Evolutionary conservation across 2,329 filamentous ascomycete genomes (phyloP).

Genomic region (Teratosphaeriaceae sp.): DNA sequence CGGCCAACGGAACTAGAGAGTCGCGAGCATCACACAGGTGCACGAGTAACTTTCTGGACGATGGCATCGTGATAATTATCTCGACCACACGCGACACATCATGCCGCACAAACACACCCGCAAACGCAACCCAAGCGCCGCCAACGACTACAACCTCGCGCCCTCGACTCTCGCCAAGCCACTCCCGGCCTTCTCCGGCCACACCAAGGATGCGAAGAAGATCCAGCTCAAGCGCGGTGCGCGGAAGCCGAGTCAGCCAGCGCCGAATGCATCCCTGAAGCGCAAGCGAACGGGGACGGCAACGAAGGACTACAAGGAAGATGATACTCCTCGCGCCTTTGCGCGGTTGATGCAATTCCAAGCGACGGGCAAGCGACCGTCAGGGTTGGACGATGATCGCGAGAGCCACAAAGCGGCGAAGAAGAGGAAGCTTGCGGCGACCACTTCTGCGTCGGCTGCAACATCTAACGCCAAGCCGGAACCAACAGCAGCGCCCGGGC

Average conservation of each 20-base stretch:
- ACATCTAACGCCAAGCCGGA: slow-evolving; percentile 1
- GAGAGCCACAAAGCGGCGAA: slow-evolving; percentile 32
- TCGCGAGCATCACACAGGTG: no score
- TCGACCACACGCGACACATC: no score
- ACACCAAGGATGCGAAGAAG: neutral
- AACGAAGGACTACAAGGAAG: slow-evolving; percentile 45
- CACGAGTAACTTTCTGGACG: no score
- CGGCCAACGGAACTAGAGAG: no score
- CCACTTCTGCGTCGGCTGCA: slow-evolving; percentile 9
- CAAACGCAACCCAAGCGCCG: neutral
- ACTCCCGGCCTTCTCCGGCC: slow-evolving; percentile 42
- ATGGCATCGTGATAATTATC: no score
- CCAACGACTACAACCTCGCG: slow-evolving; percentile 47
- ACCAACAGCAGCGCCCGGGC: slow-evolving; percentile 6
- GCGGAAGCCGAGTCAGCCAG: slow-evolving; percentile 25
- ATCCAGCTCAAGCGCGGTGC: slow-evolving; percentile 31
- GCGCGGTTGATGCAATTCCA: slow-evolving; percentile 74
- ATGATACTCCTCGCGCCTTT: slow-evolving; percentile 88
- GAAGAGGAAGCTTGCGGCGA: slow-evolving; percentile 35
- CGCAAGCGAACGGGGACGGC: slow-evolving; percentile 32
- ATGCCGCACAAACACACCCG: slow-evolving; percentile 29
- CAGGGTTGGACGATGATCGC: slow-evolving; percentile 65
- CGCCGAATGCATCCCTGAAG: slow-evolving; percentile 13
- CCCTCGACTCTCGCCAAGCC: slow-evolving; percentile 54
- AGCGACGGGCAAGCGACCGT: slow-evolving; percentile 47